Conservation (phyloP, 2,329 filamentous ascomycete genomes). For the Colletotrichum lupini region DNA sequence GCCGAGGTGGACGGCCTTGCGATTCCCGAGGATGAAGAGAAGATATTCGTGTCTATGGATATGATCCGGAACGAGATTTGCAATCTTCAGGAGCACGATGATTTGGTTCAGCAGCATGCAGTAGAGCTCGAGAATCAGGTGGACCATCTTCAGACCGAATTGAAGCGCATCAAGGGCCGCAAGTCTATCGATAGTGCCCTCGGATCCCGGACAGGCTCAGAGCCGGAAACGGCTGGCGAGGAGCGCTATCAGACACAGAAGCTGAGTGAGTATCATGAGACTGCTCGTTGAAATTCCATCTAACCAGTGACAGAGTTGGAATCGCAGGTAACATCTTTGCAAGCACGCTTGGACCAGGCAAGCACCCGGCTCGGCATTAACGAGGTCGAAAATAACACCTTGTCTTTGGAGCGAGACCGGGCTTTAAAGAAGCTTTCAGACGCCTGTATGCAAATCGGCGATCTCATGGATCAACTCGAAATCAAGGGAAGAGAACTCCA, state of each 20-base stretch:
- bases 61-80: slow-evolving; percentile 70
- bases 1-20: slow-evolving; percentile 62
- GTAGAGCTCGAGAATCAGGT: slow-evolving; percentile 64
- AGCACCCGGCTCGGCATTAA: slow-evolving; percentile 71
- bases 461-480: slow-evolving; percentile 56
- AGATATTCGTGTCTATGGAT: slow-evolving; percentile 70
- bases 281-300: background rate
- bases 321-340: slow-evolving; percentile 68
- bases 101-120: slow-evolving; percentile 65
- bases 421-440: slow-evolving; percentile 71
- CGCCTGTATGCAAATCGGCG: slow-evolving; percentile 68
- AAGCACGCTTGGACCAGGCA: slow-evolving; percentile 70
- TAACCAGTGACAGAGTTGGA: slow-evolving; percentile 60
- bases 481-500: slow-evolving; percentile 55
- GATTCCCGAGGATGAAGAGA: slow-evolving; percentile 64
- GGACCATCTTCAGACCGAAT: slow-evolving; percentile 59
- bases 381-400: slow-evolving; percentile 71
- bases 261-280: slow-evolving; percentile 57
- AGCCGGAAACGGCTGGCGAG: slow-evolving; percentile 54
- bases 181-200: slow-evolving; percentile 54
- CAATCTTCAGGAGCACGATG: slow-evolving; percentile 66
- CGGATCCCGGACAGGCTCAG: slow-evolving; percentile 48
- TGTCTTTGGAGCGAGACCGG: slow-evolving; percentile 73
- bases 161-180: slow-evolving; percentile 55
- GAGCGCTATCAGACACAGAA: slow-evolving; percentile 63